These are phyloP conservation scores for Colletotrichum filicis DNA, from an alignment of 2,329 filamentous ascomycete species.

Conservation along the genomic window DNA sequence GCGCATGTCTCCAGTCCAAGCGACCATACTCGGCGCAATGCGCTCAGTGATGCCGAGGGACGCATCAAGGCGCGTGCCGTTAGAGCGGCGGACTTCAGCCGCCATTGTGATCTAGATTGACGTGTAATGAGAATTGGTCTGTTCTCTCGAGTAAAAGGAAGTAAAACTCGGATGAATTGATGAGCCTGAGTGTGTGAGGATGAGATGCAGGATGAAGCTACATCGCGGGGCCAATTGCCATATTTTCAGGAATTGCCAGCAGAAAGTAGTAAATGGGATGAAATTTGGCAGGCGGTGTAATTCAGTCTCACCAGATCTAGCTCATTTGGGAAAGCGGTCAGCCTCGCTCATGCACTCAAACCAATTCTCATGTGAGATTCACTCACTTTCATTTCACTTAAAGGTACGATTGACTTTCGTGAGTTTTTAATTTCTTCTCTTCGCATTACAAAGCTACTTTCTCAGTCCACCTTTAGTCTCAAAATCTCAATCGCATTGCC, in stretches of 20 bases:
- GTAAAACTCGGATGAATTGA: background rate
- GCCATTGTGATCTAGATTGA: background rate
- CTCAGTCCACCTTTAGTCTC: constrained; percentile 27
- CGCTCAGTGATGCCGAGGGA: constrained; percentile 36
- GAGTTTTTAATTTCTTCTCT: background rate
- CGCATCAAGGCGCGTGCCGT: constrained; percentile 32
- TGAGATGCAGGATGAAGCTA: constrained; percentile 1
- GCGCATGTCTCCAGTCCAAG: constrained; percentile 36
- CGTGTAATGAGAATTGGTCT: background rate
- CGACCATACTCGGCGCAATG: constrained; percentile 34
- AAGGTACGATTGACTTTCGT: background rate
- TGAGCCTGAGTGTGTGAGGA: background rate
- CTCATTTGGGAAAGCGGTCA: background rate
- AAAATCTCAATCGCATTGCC: constrained; percentile 68
- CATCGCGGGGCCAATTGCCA: constrained; percentile 23
- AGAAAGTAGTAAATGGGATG: background rate
- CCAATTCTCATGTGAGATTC: constrained; percentile 15
- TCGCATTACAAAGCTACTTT: background rate
- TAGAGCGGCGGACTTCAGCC: constrained; percentile 22
- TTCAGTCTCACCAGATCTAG: fast-evolving
- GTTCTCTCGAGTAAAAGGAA: background rate
- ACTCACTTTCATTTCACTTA: background rate
- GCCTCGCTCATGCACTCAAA: background rate
- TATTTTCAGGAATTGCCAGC: constrained; percentile 32
- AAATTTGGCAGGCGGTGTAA: constrained; percentile 12